phyloP scores from a whole-genome alignment of 2,329 filamentous ascomycete species.

The Cladophialophora carrionii region DNA sequence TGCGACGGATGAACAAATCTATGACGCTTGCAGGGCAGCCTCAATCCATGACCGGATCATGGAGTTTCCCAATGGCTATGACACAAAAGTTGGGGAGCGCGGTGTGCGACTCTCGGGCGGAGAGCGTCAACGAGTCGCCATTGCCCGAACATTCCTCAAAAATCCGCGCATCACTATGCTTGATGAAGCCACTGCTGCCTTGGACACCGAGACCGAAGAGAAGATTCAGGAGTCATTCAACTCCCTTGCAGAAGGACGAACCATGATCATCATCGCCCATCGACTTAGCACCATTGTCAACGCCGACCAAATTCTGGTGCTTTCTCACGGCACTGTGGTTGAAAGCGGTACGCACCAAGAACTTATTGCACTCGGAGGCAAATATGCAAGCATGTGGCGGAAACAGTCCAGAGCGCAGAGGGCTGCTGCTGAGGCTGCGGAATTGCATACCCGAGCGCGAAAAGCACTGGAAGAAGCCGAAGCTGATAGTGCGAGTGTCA shows the following conservation, averaged over 20 bases:
- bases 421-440: slow-evolving; percentile 64
- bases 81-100: slow-evolving; percentile 88
- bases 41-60: slow-evolving; percentile 93
- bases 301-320: slow-evolving; percentile 81
- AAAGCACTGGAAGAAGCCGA: slow-evolving; percentile 46
- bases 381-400: slow-evolving; percentile 84
- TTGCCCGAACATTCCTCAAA: slow-evolving; percentile 90
- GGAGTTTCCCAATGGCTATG: slow-evolving; percentile 82
- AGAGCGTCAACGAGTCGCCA: slow-evolving; percentile 91
- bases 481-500: slow-evolving; percentile 55
- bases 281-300: slow-evolving; percentile 83
- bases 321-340: slow-evolving; percentile 73
- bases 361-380: slow-evolving; percentile 69
- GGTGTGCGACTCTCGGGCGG: slow-evolving; percentile 85
- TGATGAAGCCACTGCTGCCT: slow-evolving; percentile 87
- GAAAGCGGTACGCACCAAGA: slow-evolving; percentile 80
- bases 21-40: slow-evolving; percentile 78
- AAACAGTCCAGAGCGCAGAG: slow-evolving; percentile 81
- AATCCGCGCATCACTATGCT: slow-evolving; percentile 89
- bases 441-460: slow-evolving; percentile 50
- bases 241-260: slow-evolving; percentile 80
- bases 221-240: slow-evolving; percentile 87
- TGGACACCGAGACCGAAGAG: slow-evolving; percentile 90
- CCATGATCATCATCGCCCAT: slow-evolving; percentile 93
- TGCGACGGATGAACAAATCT: slow-evolving; percentile 80